A percentile compares a stretch with the other conserved stretches of the same genome.
Conservation (phyloP, 176 grass and related monocot species). For the Oryza brachyantha region DNA sequence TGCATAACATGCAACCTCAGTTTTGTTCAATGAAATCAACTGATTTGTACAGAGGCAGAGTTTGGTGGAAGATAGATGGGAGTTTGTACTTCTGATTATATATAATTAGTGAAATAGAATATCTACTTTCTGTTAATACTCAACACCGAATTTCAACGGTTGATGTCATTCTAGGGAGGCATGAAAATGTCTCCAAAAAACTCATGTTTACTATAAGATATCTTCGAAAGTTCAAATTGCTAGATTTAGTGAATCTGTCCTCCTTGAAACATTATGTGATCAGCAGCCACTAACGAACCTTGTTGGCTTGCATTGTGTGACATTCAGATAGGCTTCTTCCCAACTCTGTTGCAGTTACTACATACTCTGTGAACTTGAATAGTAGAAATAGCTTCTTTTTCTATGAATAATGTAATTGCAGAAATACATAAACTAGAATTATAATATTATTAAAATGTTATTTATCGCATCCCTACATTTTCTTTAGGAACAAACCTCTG, state of each 20-base stretch:
- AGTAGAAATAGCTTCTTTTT: slow-evolving; percentile 2
- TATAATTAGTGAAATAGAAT: neutral
- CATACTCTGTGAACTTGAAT: neutral
- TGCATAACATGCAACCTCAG: neutral
- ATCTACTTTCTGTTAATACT: slow-evolving; percentile 27
- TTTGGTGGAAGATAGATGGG: neutral
- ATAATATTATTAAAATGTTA: slow-evolving; percentile 1
- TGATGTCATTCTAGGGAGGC: slow-evolving; percentile 44
- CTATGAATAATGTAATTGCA: neutral
- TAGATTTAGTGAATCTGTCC: slow-evolving; percentile 45
- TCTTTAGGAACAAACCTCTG: slow-evolving; percentile 21
- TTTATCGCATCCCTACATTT: slow-evolving; percentile 10
- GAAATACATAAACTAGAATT: neutral
- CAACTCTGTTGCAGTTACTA: neutral
- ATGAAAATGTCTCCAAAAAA: slow-evolving; percentile 24
- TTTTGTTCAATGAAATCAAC: neutral
- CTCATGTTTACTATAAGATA: slow-evolving; percentile 33
- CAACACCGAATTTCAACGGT: slow-evolving; percentile 35
- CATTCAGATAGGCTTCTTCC: neutral
- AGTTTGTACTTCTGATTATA: neutral
- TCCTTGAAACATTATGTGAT: slow-evolving; percentile 4
- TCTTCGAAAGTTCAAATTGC: slow-evolving; percentile 33
- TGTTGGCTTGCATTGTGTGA: slow-evolving; percentile 2
- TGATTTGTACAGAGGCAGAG: neutral
- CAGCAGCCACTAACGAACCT: slow-evolving; percentile 36